These are phyloP conservation scores for Chernovozyma sophiae-reginae DNA, from an alignment of 1,139 yeast genomes.

Conservation along the genomic window DNA sequence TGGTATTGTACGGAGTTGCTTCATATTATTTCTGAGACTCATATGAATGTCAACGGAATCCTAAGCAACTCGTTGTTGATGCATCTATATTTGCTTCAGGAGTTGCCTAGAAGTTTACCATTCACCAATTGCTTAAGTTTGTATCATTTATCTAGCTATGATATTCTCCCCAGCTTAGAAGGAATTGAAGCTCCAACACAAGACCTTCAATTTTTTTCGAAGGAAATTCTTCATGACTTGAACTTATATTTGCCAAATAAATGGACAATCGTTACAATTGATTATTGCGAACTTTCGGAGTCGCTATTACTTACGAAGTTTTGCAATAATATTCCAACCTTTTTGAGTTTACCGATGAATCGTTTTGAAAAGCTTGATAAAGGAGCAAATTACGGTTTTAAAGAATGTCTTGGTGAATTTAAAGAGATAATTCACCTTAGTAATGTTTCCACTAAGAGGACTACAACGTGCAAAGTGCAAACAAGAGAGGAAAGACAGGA, in stretches of 20 bases:
- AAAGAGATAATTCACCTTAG: conserved; percentile 54
- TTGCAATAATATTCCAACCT: conserved; percentile 38
- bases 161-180: background rate
- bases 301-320: conserved; percentile 53
- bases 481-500: conserved; percentile 58
- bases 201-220: too few species aligned
- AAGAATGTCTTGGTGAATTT: conserved; percentile 44
- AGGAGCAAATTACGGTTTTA: conserved; percentile 35
- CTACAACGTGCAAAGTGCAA: conserved; percentile 45
- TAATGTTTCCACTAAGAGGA: conserved; percentile 53
- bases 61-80: background rate
- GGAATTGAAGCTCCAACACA: too few species aligned
- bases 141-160: background rate
- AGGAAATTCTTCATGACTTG: too few species aligned
- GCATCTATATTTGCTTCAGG: background rate
- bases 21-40: background rate
- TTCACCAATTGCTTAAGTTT: background rate
- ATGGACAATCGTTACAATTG: conserved; percentile 64
- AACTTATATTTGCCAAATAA: conserved; percentile 35
- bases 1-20: background rate
- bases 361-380: conserved; percentile 48
- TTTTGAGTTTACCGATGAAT: conserved; percentile 56
- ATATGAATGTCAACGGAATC: background rate
- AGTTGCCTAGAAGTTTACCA: background rate
- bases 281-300: conserved; percentile 55